A percentile compares a stretch with the other conserved stretches of the same genome.
Conservation (phyloP, 345 rosid species). For the Heritiera fomes region DNA sequence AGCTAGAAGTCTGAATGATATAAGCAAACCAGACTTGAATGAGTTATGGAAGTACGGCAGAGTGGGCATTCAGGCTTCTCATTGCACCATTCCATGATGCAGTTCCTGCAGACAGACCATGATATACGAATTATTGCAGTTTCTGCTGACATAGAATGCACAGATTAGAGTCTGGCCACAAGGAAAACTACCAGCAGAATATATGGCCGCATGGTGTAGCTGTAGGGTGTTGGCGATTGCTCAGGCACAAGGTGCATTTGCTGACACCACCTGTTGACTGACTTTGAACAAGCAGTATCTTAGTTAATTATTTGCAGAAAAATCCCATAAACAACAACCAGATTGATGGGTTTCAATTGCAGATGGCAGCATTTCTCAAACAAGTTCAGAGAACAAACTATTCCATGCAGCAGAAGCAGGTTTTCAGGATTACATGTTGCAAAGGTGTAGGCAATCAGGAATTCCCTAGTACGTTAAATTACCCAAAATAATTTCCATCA, state of each 20-base stretch:
- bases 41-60: constrained; percentile 83
- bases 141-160: constrained; percentile 10
- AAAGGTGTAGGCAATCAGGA: not conserved
- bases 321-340: not conserved
- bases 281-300: not conserved
- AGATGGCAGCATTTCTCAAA: not conserved
- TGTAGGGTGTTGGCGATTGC: constrained; percentile 78
- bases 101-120: constrained; percentile 52
- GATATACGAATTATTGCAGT: not conserved
- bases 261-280: constrained; percentile 41
- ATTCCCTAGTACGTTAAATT: not conserved
- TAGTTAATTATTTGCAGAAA: constrained; percentile 7
- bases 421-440: not conserved
- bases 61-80: constrained; percentile 98
- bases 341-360: not conserved
- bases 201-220: constrained; percentile 96
- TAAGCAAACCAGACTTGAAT: constrained; percentile 80
- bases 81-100: constrained; percentile 98
- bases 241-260: constrained; percentile 89
- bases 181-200: constrained; percentile 67
- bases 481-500: not conserved
- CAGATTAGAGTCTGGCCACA: not conserved
- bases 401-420: not conserved
- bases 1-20: constrained; percentile 81
- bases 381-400: not conserved